These are phyloP conservation scores for Rubroboletus pulcherrimus DNA, from an alignment of 768 basidiomycete genomes.

Conservation along the genomic window DNA sequence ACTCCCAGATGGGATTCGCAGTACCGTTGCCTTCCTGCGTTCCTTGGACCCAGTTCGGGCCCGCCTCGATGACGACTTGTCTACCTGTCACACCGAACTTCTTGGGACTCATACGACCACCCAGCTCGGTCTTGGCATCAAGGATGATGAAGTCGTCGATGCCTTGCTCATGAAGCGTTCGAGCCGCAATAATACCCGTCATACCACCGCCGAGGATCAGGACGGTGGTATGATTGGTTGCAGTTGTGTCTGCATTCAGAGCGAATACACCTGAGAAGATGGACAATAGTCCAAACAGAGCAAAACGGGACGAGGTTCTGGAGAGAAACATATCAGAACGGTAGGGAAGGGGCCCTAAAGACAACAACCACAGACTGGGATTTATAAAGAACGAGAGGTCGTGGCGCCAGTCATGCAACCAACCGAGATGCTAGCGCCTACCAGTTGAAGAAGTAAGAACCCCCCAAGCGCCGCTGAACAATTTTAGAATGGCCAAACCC, in stretches of 20 bases:
- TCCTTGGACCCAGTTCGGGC: constrained; percentile 62
- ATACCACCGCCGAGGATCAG: constrained; percentile 67
- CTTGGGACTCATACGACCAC: constrained; percentile 54
- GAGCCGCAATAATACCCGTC: constrained; percentile 62
- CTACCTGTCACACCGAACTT: constrained; percentile 39
- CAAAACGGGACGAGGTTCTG: background rate
- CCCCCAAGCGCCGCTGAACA: background rate
- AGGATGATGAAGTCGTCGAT: constrained; percentile 57
- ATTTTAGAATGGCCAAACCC: background rate
- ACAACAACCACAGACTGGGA: no score
- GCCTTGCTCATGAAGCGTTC: constrained; percentile 49
- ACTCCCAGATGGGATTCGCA: constrained; percentile 55
- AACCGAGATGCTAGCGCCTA: no score
- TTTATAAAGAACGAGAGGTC: background rate
- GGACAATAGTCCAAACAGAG: constrained; percentile 4
- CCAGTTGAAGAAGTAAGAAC: no score
- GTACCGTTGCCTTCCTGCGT: constrained; percentile 45
- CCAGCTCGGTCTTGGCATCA: constrained; percentile 57
- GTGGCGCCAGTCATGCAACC: background rate
- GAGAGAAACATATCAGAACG: constrained; percentile 11
- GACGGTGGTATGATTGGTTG: constrained; percentile 31
- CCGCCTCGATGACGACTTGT: constrained; percentile 48
- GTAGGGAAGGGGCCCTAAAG: background rate
- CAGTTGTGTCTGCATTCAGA: background rate
- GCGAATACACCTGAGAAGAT: background rate